phyloP scores from a whole-genome alignment of 75 land plant genomes.

The Picea glauca region DNA sequence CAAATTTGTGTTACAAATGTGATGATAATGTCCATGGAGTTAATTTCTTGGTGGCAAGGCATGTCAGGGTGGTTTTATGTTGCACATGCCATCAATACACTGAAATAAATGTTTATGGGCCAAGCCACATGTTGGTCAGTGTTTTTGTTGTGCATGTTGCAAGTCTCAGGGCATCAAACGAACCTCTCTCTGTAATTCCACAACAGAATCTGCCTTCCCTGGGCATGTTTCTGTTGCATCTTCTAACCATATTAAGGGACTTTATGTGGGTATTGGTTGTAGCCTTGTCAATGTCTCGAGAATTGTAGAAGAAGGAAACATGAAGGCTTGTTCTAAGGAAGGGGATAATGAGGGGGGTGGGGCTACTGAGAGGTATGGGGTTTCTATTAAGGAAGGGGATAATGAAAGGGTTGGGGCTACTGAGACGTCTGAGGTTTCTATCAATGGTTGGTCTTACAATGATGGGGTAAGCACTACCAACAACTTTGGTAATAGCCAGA shows the following conservation, averaged over 20 bases:
- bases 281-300: background rate
- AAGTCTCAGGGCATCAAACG: too few relatives aligned
- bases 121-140: too few relatives aligned
- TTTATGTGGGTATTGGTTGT: background rate
- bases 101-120: too few relatives aligned
- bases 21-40: constrained; percentile 48
- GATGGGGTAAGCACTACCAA: background rate
- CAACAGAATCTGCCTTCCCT: constrained; percentile 1
- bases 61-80: constrained; percentile 23
- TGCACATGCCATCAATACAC: too few relatives aligned
- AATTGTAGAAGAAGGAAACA: background rate
- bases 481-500: background rate
- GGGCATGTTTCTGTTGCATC: background rate
- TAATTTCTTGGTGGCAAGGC: constrained; percentile 57
- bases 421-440: too few relatives aligned
- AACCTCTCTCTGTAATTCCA: background rate
- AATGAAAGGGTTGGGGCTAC: background rate
- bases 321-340: background rate
- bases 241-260: background rate
- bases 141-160: too few relatives aligned
- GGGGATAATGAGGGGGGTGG: too few relatives aligned
- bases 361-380: too few relatives aligned
- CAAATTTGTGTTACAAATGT: constrained; percentile 46
- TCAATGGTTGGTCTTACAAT: background rate
- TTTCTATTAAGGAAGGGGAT: background rate